phyloP scores from a whole-genome alignment of 495 filamentous ascomycete species.

The Achaetomiella virescens region DNA sequence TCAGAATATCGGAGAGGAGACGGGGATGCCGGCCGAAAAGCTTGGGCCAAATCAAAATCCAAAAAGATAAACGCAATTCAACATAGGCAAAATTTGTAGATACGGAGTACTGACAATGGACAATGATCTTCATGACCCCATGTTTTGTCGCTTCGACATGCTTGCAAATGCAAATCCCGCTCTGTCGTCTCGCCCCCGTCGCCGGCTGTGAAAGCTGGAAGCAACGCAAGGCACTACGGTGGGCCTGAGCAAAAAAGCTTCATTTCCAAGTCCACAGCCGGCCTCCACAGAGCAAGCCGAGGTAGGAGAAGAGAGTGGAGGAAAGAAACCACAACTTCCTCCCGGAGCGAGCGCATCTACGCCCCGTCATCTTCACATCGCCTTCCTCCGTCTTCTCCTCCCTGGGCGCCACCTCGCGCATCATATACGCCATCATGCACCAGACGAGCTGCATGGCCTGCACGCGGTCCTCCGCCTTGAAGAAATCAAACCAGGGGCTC shows the following conservation, averaged over 20 bases:
- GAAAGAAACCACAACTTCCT: neutral
- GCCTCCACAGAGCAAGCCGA: too few species aligned
- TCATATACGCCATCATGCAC: conserved; percentile 66
- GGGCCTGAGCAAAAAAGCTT: too few species aligned
- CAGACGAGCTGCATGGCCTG: conserved; percentile 68
- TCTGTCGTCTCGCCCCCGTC: neutral
- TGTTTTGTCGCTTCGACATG: neutral
- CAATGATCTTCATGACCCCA: neutral
- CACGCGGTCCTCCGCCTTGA: conserved; percentile 58
- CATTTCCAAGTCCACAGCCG: too few species aligned
- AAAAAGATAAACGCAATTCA: neutral
- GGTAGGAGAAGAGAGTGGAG: too few species aligned
- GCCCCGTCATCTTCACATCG: conserved; percentile 35
- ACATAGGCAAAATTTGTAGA: too few species aligned
- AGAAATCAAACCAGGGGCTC: conserved; percentile 74
- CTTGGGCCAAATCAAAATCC: conserved; percentile 5
- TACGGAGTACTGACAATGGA: too few species aligned
- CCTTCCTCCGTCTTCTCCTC: conserved; percentile 9
- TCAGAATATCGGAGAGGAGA: neutral
- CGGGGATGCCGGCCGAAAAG: conserved; percentile 4
- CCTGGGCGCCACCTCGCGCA: conserved; percentile 43
- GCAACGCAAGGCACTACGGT: too few species aligned
- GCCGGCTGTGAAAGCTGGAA: neutral
- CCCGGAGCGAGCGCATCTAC: neutral
- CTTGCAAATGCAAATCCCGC: neutral